A percentile compares a stretch with the other conserved stretches of the same genome.
Evolutionary conservation across 2,329 filamentous ascomycete species (phyloP).

Genomic region (Aureobasidium sp.): DNA sequence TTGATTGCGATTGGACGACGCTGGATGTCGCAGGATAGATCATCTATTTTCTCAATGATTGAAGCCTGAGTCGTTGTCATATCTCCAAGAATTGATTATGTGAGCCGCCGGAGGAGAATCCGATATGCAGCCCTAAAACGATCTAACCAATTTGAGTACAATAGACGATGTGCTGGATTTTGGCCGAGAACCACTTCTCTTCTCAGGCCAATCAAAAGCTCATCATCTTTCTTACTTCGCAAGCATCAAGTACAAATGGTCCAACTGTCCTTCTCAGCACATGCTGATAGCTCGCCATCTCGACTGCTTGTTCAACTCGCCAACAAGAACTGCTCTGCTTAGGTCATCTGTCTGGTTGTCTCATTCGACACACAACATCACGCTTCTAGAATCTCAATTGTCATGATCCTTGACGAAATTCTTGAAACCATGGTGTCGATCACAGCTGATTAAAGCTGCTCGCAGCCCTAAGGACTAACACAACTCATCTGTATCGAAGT

Average conservation of each 20-base stretch:
- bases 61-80: neutral
- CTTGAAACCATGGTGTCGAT: neutral
- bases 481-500: neutral
- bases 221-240: neutral
- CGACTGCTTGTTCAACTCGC: neutral
- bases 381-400: neutral
- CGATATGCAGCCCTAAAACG: slow-evolving; percentile 1
- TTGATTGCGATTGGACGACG: neutral
- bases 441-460: neutral
- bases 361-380: neutral
- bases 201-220: neutral
- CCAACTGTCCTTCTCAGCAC: neutral
- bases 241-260: neutral
- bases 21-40: neutral
- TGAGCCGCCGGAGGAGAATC: neutral
- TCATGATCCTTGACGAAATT: neutral
- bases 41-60: neutral
- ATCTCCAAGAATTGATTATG: neutral
- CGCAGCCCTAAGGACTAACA: neutral
- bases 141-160: neutral
- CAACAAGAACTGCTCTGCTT: neutral
- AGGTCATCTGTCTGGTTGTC: too few relatives aligned
- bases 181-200: neutral
- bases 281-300: neutral
- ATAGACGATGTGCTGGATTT: neutral